A percentile compares a stretch with the other conserved stretches of the same genome.
phyloP scores from a whole-genome alignment of 768 basidiomycete species.

The Leucosporidium creatinivorum region DNA sequence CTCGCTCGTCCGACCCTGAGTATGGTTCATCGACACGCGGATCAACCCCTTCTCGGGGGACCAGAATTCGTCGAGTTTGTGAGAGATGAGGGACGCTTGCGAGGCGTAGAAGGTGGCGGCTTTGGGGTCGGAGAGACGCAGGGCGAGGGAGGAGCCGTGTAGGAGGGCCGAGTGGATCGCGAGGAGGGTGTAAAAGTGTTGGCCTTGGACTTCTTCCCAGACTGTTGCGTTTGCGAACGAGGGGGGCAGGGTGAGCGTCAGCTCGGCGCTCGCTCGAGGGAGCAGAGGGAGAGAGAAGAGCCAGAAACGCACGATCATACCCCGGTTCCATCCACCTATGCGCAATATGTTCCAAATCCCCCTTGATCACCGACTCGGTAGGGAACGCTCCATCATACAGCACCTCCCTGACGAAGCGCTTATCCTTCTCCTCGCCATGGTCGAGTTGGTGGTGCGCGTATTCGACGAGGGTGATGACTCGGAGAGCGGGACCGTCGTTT shows the following conservation, averaged over 20 bases:
- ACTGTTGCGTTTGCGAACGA: conserved; percentile 3
- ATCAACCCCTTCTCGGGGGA: conserved; percentile 14
- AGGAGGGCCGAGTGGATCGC: conserved; percentile 27
- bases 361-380: conserved; percentile 31
- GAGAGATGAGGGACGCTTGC: conserved; percentile 16
- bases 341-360: conserved; percentile 34
- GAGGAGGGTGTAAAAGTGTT: conserved; percentile 36
- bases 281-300: neutral
- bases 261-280: neutral
- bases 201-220: conserved; percentile 37
- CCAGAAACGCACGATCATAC: conserved; percentile 21
- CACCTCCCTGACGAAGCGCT: conserved; percentile 13
- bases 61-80: conserved; percentile 31
- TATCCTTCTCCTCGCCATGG: conserved; percentile 2
- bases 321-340: conserved; percentile 15
- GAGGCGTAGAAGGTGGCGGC: conserved; percentile 23
- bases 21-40: conserved; percentile 25
- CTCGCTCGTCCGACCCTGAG: neutral
- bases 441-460: conserved; percentile 24
- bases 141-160: conserved; percentile 27
- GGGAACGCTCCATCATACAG: conserved; percentile 22
- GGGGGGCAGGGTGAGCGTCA: neutral
- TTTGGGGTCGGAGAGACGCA: conserved; percentile 5
- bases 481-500: conserved; percentile 33
- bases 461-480: conserved; percentile 28